Evolutionary conservation across 1,139 yeast species (phyloP).

Genomic region (Williopsis jadinii): DNA sequence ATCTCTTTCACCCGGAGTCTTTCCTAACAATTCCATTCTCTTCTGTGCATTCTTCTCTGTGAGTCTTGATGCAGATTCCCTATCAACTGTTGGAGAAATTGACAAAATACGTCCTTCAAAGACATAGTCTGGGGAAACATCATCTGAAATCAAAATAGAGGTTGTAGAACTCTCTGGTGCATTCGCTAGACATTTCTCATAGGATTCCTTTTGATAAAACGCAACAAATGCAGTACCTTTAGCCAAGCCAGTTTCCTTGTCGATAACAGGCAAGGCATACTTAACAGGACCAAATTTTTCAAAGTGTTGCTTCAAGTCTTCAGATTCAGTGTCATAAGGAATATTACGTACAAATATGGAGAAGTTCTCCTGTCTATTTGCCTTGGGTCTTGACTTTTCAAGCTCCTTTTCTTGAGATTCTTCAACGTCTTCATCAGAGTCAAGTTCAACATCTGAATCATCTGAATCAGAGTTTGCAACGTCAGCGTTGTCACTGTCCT

Average conservation of each 20-base stretch:
- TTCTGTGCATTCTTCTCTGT: conserved; percentile 68
- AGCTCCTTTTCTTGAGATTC: conserved; percentile 30
- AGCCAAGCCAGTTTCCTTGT: conserved; percentile 77
- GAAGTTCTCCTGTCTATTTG: conserved; percentile 60
- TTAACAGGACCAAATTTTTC: conserved; percentile 78
- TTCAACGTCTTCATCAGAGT: conserved; percentile 26
- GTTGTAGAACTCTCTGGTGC: conserved; percentile 78
- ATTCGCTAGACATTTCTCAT: conserved; percentile 57
- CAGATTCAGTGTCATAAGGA: conserved; percentile 90
- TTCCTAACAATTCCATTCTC: conserved; percentile 73
- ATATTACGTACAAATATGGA: conserved; percentile 84
- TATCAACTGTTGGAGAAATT: conserved; percentile 76
- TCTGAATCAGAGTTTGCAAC: conserved; percentile 28
- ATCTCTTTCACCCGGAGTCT: conserved; percentile 73
- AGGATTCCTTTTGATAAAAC: conserved; percentile 55
- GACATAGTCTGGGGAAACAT: conserved; percentile 81
- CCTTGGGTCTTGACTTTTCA: conserved; percentile 31
- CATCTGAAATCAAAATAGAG: conserved; percentile 84
- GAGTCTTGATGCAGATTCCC: conserved; percentile 74
- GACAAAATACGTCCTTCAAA: conserved; percentile 89
- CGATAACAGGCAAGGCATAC: conserved; percentile 91
- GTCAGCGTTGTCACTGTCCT: conserved; percentile 25
- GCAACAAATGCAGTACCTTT: conserved; percentile 96
- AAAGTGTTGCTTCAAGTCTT: conserved; percentile 71
- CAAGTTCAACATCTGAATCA: conserved; percentile 24